Evolutionary conservation across 208 protist genomes (phyloP).

Genomic region (Phytomonas sp.): DNA sequence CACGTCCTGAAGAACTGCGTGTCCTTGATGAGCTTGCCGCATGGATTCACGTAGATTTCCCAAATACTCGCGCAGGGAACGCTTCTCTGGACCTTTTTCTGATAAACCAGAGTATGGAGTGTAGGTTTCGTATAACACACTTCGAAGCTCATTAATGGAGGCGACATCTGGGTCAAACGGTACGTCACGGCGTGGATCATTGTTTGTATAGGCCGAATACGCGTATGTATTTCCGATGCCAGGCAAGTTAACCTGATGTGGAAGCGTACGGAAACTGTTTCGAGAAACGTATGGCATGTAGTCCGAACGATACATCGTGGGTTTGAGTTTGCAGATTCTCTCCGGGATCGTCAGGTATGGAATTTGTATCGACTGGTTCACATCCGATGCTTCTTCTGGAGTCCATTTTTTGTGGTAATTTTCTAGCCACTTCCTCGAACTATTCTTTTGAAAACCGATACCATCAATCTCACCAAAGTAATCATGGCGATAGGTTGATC

Average conservation of each 20-base stretch:
- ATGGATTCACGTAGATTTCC: constrained; percentile 26
- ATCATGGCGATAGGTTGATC: constrained; percentile 69
- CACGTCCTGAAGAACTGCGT: neutral
- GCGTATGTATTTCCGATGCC: constrained; percentile 55
- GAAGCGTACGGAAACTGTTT: constrained; percentile 40
- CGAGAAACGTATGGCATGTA: constrained; percentile 28
- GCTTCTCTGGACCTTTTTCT: neutral
- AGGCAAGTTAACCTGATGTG: constrained; percentile 47
- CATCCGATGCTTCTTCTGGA: constrained; percentile 46
- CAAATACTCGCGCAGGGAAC: constrained; percentile 37
- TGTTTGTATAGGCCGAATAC: constrained; percentile 55
- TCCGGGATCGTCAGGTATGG: constrained; percentile 66
- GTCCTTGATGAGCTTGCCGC: neutral
- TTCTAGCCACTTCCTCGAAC: constrained; percentile 19
- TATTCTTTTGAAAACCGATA: constrained; percentile 6
- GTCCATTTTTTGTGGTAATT: constrained; percentile 63
- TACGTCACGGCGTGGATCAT: constrained; percentile 50
- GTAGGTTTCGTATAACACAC: constrained; percentile 49
- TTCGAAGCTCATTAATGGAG: constrained; percentile 33
- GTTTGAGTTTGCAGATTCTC: constrained; percentile 16
- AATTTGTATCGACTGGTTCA: constrained; percentile 46
- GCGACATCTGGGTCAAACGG: constrained; percentile 42
- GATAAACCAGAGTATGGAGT: constrained; percentile 21
- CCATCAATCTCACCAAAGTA: constrained; percentile 51
- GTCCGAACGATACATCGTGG: constrained; percentile 57